phyloP scores from a whole-genome alignment of 306 rosid species.

The Lupinus albus region DNA sequence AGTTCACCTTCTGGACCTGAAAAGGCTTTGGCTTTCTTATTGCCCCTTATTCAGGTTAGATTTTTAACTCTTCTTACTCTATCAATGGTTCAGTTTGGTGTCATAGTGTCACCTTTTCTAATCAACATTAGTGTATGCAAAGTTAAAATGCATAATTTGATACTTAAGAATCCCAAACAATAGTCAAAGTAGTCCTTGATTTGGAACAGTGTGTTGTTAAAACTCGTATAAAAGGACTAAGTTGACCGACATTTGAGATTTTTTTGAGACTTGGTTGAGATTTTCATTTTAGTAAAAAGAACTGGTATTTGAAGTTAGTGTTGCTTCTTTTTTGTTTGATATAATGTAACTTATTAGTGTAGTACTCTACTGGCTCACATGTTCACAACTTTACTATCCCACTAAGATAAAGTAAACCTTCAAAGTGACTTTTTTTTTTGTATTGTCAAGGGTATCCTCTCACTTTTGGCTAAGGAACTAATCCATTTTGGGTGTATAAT shows the following conservation, averaged over 20 bases:
- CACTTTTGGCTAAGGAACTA: no score
- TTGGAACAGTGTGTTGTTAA: no score
- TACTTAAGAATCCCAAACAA: no score
- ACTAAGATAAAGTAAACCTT: not conserved
- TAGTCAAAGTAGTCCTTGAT: no score
- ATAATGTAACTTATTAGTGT: no score
- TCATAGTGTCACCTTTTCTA: not conserved
- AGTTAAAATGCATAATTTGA: no score
- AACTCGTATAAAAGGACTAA: no score
- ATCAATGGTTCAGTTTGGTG: not conserved
- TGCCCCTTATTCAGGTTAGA: slow-evolving; percentile 89
- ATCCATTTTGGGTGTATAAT: no score
- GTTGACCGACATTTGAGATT: no score
- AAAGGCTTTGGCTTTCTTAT: slow-evolving; percentile 75
- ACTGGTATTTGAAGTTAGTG: not conserved
- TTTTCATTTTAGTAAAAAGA: not conserved
- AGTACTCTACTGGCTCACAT: not conserved
- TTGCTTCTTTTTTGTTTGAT: slow-evolving; percentile 12
- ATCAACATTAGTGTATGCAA: not conserved
- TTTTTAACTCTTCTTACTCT: not conserved
- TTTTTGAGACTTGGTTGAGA: not conserved
- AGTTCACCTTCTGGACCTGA: slow-evolving; percentile 77
- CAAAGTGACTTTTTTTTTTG: not conserved
- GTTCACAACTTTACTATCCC: not conserved
- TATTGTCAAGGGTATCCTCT: no score